Evolutionary conservation across 495 filamentous ascomycete genomes (phyloP), one percentile per base, ranked within the genome.

Genomic region (Parathielavia hyrcaniae): DNA sequence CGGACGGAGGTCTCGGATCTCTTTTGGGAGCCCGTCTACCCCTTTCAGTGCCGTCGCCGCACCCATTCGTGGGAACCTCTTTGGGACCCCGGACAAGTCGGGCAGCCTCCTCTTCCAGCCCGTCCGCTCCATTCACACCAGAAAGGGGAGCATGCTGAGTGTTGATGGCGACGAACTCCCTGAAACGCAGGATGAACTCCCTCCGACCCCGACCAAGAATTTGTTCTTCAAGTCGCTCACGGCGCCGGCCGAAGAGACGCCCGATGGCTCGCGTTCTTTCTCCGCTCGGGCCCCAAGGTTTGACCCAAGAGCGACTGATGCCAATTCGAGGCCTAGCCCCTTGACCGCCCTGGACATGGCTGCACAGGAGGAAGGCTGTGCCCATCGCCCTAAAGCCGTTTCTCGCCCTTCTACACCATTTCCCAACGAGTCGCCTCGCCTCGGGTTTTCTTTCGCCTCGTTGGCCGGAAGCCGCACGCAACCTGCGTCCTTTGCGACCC

Each of bases 151-250:
- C 71, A 82, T 92, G 61, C 77, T 86, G 14, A 92, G 89, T 67
- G 67, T 89, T 10, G 87, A 91, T 67, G 84, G 84, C 17, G 87
- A 92, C 55, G 89, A 95, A 71, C 59, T 79, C 36, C 78, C 73
- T 11, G 80, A 81, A 17, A 52, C 61, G 45, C 79, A 77, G 39
- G 89, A 92, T 61, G 88, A 95, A 20, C 73, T 95, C 23, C 91
- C 91, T 22, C 91, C 91, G 11, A 98, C 93, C 12, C 93, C 93
- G 3, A 97, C 95, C 1, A 97, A 95, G 71, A 86, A 85, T 61
- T 68, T 78, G 4, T 61, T 69, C 26, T 61, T 61, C 65, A 73
- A 64, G 65, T 68, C 59, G 22, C 58, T 62, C 14, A 53, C 61
- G 5, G 55, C 61, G 12, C 63, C 63, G 36, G 61, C 43, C 9